Percentiles rank a stretch among this genome's conserved stretches.
phyloP scores from a whole-genome alignment of 164 flowering plant species.

The Santalum album region DNA sequence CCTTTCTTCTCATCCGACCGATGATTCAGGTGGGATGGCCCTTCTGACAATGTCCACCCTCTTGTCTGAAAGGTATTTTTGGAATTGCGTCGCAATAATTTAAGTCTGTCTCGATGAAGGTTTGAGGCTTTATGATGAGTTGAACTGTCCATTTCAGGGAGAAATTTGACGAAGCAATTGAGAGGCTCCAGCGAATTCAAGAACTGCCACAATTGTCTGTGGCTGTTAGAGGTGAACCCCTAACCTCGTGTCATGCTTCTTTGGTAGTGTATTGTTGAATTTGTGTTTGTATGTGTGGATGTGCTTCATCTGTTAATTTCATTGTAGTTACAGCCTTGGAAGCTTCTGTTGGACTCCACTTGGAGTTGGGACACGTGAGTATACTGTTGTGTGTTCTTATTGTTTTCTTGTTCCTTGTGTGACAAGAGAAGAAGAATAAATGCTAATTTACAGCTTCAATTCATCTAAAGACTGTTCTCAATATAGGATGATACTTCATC shows the following conservation, averaged over 20 bases:
- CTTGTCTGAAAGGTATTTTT: conserved; percentile 53
- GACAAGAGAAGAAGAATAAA: neutral
- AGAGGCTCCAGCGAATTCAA: conserved; percentile 39
- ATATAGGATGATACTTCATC: conserved; percentile 75
- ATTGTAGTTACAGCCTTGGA: conserved; percentile 71
- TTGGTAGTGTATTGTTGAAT: too few relatives aligned
- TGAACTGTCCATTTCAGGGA: conserved; percentile 31
- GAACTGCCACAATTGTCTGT: conserved; percentile 32
- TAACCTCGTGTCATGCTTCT: too few relatives aligned
- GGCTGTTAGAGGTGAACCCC: conserved; percentile 47
- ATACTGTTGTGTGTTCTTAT: neutral
- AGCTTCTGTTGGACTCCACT: conserved; percentile 59
- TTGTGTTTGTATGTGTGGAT: neutral
- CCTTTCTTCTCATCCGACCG: conserved; percentile 39
- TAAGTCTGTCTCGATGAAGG: too few relatives aligned
- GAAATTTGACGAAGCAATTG: conserved; percentile 46
- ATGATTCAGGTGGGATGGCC: conserved; percentile 46
- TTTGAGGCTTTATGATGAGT: too few relatives aligned
- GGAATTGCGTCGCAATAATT: too few relatives aligned
- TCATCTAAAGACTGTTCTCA: conserved; percentile 15
- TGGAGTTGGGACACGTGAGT: conserved; percentile 56
- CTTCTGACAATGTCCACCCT: conserved; percentile 70
- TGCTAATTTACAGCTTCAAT: conserved; percentile 3
- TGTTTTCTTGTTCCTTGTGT: too few relatives aligned
- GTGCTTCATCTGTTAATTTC: neutral